Base-by-base conservation (phyloP, 768 basidiomycete genomes). In the Leccinellum luteum region DNA sequence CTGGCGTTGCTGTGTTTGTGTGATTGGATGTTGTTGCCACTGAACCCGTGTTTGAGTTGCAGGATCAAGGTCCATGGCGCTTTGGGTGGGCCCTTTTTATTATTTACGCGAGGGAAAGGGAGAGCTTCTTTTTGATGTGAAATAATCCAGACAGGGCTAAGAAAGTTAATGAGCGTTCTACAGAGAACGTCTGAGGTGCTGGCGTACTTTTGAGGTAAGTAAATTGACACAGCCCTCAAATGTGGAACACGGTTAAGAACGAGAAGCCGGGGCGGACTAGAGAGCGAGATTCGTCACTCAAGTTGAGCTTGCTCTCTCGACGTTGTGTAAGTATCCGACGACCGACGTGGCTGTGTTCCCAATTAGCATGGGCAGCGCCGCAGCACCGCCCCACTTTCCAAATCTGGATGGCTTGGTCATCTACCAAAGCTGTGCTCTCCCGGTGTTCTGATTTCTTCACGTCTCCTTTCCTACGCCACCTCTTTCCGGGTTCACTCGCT, bases 71-170 rank as follows among this genome's bases (percentile, higher is more conserved):
- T 69, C 68, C 73, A 76, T 70, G 71, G 61, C n/a, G n/a, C 62
- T 61, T 52, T 57, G 60, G 54, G 66, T 62, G 58, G 60, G 69
- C 62, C 63, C 64, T 68, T 70, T 72, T 69, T 72, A 72, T 73
- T 71, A 61, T 66, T 73, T 72, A 72, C 60, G 70, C 70, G 70
- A 72, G 70, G 70, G 71, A 73, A 70, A 66, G 53, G 58, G 57
- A 62, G 53, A 64, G 60, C 63, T 71, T 73, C 66, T 64, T 70
- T 70, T 66, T 70, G 70, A 71, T 71, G 66, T 71, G 71, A 69
- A 68, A 44, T 55, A 41, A 14, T 12, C 27, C 27, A 48, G 59
- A 53, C 34, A 63, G 51, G 63, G 62, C 62, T 64, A 59, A 30
- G 64, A 63, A 66, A 56, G 60, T 61, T 62, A 67, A 62, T 59